A percentile compares a stretch with the other conserved stretches of the same genome.
phyloP scores from a whole-genome alignment of 2,329 filamentous ascomycete species.

The Tetracladium maxilliforme region DNA sequence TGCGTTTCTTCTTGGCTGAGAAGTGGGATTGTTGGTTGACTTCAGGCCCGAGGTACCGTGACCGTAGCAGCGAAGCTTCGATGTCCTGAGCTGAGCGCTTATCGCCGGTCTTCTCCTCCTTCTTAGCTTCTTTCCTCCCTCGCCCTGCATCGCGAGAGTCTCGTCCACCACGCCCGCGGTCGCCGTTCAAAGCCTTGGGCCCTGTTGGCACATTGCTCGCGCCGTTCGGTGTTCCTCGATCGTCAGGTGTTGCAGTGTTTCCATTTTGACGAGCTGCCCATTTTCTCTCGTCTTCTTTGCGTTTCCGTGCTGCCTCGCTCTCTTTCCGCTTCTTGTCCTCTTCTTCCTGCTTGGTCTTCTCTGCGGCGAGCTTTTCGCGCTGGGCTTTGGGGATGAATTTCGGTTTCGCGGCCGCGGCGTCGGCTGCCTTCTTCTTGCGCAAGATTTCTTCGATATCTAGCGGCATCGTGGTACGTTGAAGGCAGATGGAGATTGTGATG shows the following conservation, averaged over 20 bases:
- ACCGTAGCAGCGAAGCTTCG: constrained; percentile 60
- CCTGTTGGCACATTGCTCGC: constrained; percentile 46
- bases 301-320: constrained; percentile 9
- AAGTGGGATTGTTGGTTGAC: constrained; percentile 72
- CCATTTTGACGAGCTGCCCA: too few species aligned
- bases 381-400: constrained; percentile 78
- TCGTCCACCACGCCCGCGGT: too few species aligned
- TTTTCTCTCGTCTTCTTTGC: too few species aligned
- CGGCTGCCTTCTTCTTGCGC: constrained; percentile 71
- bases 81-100: constrained; percentile 36
- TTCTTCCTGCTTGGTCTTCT: constrained; percentile 61
- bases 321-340: constrained; percentile 41
- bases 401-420: constrained; percentile 73
- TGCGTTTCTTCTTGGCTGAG: constrained; percentile 89
- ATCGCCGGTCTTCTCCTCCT: too few species aligned
- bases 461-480: constrained; percentile 24
- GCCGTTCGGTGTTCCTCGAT: too few species aligned
- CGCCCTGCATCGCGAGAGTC: constrained; percentile 8
- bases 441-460: constrained; percentile 78
- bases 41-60: constrained; percentile 84
- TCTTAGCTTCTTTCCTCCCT: constrained; percentile 30
- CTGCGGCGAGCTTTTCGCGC: constrained; percentile 64
- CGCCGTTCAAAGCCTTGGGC: constrained; percentile 57
- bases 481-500: too few species aligned
- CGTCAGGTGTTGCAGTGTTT: too few species aligned